phyloP scores from a whole-genome alignment of 129 eudicot genomes.

The Pulicaria dysenterica region DNA sequence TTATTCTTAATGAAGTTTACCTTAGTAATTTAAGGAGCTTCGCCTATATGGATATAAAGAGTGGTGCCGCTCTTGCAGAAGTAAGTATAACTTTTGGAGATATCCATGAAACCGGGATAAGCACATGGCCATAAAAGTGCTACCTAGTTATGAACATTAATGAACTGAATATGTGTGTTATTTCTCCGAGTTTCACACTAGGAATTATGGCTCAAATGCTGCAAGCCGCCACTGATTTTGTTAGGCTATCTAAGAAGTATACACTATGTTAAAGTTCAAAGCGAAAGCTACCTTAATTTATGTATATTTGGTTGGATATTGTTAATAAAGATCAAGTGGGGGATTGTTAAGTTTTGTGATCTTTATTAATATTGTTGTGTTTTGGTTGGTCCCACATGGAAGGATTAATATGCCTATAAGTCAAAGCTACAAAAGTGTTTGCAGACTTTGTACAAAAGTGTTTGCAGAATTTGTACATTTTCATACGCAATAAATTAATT shows the following conservation, averaged over 20 bases:
- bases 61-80: background rate
- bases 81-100: constrained; percentile 2
- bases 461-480: too few species aligned
- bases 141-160: constrained; percentile 7
- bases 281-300: constrained; percentile 9
- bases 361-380: too few species aligned
- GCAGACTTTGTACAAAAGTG: too few species aligned
- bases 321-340: too few species aligned
- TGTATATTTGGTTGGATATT: background rate
- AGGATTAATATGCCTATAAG: too few species aligned
- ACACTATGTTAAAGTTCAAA: constrained; percentile 3
- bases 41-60: constrained; percentile 1
- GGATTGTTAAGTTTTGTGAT: too few species aligned
- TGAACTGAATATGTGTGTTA: background rate
- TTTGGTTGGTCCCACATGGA: too few species aligned
- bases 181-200: background rate
- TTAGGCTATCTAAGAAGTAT: background rate
- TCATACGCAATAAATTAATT: too few species aligned
- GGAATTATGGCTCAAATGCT: constrained; percentile 9
- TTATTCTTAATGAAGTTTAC: too few species aligned
- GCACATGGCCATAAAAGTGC: constrained; percentile 15
- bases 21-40: too few species aligned
- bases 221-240: background rate
- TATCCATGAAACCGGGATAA: constrained; percentile 6
- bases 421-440: too few species aligned